phyloP scores from a whole-genome alignment of 1,284 basidiomycete genomes.

The Sporisorium iseilematis-ciliati region DNA sequence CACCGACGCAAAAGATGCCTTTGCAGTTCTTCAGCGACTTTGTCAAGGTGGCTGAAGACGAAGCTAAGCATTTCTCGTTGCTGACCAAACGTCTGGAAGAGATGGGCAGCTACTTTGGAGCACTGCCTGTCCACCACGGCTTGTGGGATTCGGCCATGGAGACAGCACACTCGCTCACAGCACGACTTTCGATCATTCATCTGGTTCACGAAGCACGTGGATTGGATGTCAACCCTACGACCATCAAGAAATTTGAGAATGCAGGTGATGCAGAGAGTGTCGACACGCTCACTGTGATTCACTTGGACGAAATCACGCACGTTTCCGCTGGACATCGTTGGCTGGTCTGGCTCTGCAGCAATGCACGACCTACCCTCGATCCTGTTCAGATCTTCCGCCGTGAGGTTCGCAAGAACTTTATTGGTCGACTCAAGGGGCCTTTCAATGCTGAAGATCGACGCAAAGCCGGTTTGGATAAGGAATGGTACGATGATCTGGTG shows the following conservation, averaged over 20 bases:
- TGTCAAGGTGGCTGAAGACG: slow-evolving; percentile 78
- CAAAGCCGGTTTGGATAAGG: slow-evolving; percentile 73
- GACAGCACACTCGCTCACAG: slow-evolving; percentile 79
- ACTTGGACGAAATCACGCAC: slow-evolving; percentile 83
- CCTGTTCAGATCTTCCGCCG: slow-evolving; percentile 80
- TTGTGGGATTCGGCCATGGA: slow-evolving; percentile 85
- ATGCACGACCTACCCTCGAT: slow-evolving; percentile 75
- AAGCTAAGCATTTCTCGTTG: slow-evolving; percentile 76
- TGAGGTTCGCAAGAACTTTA: slow-evolving; percentile 81
- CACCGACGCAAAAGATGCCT: slow-evolving; percentile 52
- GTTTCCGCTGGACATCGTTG: slow-evolving; percentile 83
- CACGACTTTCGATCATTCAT: slow-evolving; percentile 87
- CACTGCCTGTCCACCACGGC: slow-evolving; percentile 70
- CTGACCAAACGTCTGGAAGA: slow-evolving; percentile 72
- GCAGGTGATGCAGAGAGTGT: slow-evolving; percentile 81
- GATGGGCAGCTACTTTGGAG: slow-evolving; percentile 81
- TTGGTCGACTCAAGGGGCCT: slow-evolving; percentile 84
- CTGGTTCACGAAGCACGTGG: slow-evolving; percentile 89
- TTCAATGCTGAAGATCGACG: slow-evolving; percentile 83
- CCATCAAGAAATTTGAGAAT: slow-evolving; percentile 81
- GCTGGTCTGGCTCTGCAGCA: slow-evolving; percentile 81
- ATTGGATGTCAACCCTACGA: slow-evolving; percentile 82
- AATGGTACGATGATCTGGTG: slow-evolving; percentile 73
- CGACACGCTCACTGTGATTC: slow-evolving; percentile 64
- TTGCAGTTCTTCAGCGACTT: slow-evolving; percentile 69